Evolutionary conservation across 371 early-diverging fungal species (phyloP).

Genomic region (Rhizopus microsporus): DNA sequence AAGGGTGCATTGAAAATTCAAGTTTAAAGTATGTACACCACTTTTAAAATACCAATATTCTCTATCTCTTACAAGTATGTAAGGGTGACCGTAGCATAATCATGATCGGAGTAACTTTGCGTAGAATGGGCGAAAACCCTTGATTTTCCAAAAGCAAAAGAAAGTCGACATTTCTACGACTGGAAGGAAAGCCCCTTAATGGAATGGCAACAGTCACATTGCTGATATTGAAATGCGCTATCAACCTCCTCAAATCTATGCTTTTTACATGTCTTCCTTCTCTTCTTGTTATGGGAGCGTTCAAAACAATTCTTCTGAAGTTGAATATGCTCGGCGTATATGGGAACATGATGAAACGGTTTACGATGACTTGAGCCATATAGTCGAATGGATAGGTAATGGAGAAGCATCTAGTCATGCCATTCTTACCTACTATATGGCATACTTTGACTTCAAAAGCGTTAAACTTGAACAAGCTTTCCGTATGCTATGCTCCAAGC

Average conservation of each 20-base stretch:
- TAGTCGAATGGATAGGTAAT: slow-evolving; percentile 48
- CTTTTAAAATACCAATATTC: no score
- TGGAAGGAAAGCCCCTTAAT: background rate
- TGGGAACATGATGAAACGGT: slow-evolving; percentile 47
- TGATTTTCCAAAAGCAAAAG: no score
- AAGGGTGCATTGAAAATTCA: no score
- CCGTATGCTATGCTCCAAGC: slow-evolving; percentile 66
- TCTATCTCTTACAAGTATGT: no score
- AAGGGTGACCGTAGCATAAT: no score
- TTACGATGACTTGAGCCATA: slow-evolving; percentile 28
- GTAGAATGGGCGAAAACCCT: no score
- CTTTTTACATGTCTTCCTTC: slow-evolving; percentile 16
- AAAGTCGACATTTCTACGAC: no score
- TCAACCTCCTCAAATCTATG: slow-evolving; percentile 2
- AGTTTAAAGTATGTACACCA: no score
- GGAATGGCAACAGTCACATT: slow-evolving; percentile 1
- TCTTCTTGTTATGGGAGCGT: background rate
- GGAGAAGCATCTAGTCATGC: slow-evolving; percentile 51
- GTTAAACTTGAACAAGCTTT: slow-evolving; percentile 74
- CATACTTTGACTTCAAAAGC: slow-evolving; percentile 69
- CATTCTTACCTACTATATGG: slow-evolving; percentile 67
- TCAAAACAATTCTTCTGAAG: slow-evolving; percentile 6
- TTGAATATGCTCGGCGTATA: slow-evolving; percentile 37
- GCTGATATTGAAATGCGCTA: slow-evolving; percentile 4
- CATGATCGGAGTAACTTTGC: no score